Base-by-base conservation (phyloP, 768 basidiomycete species). In the Russula brevipes region DNA sequence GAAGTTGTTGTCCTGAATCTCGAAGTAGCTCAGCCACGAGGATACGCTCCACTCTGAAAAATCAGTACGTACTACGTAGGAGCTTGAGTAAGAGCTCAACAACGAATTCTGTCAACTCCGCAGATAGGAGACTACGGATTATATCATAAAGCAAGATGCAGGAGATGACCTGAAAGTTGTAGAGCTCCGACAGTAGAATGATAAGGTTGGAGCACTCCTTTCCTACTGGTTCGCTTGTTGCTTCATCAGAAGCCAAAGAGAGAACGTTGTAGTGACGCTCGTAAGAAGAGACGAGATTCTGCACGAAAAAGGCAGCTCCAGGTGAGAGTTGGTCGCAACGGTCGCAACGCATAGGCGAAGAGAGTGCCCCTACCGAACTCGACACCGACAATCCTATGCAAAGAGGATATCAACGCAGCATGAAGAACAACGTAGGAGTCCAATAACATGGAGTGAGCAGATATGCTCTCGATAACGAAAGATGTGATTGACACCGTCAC, bases 131-230 rank as follows among this genome's bases (percentile, higher is more conserved):
- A 14, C 80, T 78, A 8, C 89, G 85, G 66, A 98, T 87, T 53
- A 98, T 73, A 71, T 98, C 97, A 74, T 94, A 98, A 52, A 98
- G 76, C n/a, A 98, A 80, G 11, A 88, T 76, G 60, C 86, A 92
- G 3, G 91, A 91, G 57, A 98, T 83, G 30, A 98, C 91, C 75
- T 94, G 91, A 71, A 98, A 94, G 72, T 98, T 98, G 78, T 98
- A 98, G 19, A 99, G 77, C 72, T 98, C 94, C 2, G 93, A 90
- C 24, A 98, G 75, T 30, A 98, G 81, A 1, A 91, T 84, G 46
- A 96, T 81, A 39, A 99, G 76, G 72, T 99, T 98, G 10, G 89
- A 85, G 67, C 86, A 86, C 71, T 96, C 92, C 75, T 98, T 99
- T 36, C 93, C 91, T 6, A 76, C 72, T 2, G 75, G 77, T 24